phyloP scores from a whole-genome alignment of 768 basidiomycete species.

The Termitomyces sp. region DNA sequence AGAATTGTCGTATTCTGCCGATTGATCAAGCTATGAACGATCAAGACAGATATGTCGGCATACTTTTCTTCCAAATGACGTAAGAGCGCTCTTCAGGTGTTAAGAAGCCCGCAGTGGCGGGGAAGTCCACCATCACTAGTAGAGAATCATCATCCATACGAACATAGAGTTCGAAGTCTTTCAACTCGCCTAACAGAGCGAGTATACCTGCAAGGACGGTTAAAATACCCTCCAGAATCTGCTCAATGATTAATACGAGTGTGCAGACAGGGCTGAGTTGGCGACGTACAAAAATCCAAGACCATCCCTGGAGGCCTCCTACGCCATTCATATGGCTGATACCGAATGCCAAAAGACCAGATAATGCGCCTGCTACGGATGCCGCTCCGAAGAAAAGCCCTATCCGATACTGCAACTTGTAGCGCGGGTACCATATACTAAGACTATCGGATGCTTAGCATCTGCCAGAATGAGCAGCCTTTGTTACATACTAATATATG shows the following conservation, averaged over 20 bases:
- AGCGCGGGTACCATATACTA: constrained; percentile 66
- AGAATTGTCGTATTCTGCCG: constrained; percentile 49
- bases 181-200: constrained; percentile 42
- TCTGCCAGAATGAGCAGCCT: not conserved
- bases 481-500: constrained; percentile 55
- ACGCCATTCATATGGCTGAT: constrained; percentile 50
- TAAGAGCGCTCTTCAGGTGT: constrained; percentile 57
- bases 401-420: constrained; percentile 55
- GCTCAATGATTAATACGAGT: not conserved
- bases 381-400: constrained; percentile 66
- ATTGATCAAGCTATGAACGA: not conserved
- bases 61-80: constrained; percentile 54
- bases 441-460: constrained; percentile 31
- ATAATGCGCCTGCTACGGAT: constrained; percentile 60
- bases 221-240: constrained; percentile 63
- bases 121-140: constrained; percentile 60
- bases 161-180: not conserved
- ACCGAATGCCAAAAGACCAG: constrained; percentile 53
- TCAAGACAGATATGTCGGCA: constrained; percentile 6
- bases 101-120: constrained; percentile 53
- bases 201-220: constrained; percentile 55
- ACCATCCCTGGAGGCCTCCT: constrained; percentile 50
- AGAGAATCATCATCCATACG: not conserved
- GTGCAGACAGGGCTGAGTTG: not conserved
- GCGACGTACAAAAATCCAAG: constrained; percentile 59